phyloP scores from a whole-genome alignment of 495 filamentous ascomycete species.

The Tuber aestivum region DNA sequence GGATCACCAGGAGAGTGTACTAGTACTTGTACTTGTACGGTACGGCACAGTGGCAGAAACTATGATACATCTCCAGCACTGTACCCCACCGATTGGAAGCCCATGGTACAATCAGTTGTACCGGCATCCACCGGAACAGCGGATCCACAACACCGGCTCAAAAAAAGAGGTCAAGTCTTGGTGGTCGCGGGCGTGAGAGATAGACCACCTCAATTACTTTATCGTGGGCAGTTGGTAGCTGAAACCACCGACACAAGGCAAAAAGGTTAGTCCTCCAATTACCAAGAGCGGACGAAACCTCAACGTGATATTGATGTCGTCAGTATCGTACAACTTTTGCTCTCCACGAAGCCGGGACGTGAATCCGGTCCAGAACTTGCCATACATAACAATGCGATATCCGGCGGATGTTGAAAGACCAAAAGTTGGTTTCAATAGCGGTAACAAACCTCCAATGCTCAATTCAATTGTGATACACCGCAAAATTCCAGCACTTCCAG shows the following conservation, averaged over 20 bases:
- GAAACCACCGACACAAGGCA: neutral
- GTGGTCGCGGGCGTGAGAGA: neutral
- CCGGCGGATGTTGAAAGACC: neutral
- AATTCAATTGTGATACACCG: neutral
- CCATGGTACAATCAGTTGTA: neutral
- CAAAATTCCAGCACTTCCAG: neutral
- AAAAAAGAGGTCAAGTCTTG: neutral
- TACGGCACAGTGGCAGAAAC: too few relatives aligned
- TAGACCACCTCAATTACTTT: neutral
- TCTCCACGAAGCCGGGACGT: neutral
- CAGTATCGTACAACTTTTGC: neutral
- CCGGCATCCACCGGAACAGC: neutral
- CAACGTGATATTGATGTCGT: neutral
- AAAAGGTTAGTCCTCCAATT: neutral
- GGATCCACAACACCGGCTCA: neutral
- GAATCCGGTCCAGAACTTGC: neutral
- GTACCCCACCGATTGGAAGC: neutral
- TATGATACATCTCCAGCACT: neutral
- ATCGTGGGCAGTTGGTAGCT: neutral
- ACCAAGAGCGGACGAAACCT: conserved; percentile 1
- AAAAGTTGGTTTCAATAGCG: neutral
- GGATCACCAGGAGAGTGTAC: neutral
- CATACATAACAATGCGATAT: conserved; percentile 1
- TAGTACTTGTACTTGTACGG: too few relatives aligned
- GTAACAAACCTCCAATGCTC: neutral